Evolutionary conservation across 2,329 filamentous ascomycete genomes (phyloP).

Genomic region (Leptosphaerulina australis): DNA sequence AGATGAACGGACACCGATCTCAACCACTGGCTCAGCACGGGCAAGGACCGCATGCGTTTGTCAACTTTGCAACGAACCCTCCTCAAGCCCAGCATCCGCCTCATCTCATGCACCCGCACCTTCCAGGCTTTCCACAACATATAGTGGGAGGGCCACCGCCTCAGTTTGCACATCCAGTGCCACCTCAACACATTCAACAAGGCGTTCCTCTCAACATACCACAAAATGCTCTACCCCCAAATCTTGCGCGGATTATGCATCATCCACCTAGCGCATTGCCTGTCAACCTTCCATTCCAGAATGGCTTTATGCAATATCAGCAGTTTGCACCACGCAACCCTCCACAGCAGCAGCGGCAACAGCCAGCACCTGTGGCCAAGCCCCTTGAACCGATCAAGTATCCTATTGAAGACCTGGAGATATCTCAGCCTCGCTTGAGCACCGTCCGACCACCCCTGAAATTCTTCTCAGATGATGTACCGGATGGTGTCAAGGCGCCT

Average conservation of each 20-base stretch:
- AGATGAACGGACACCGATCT: conserved; percentile 29
- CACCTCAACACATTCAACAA: conserved; percentile 8
- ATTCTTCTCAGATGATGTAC: conserved; percentile 71
- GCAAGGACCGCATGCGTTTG: conserved; percentile 51
- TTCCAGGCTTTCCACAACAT: conserved; percentile 6
- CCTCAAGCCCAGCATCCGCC: conserved; percentile 52
- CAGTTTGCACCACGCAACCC: conserved; percentile 31
- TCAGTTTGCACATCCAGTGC: conserved; percentile 10
- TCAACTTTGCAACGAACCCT: conserved; percentile 58
- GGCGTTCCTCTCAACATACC: conserved; percentile 12
- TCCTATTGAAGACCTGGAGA: conserved; percentile 90
- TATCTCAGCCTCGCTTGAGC: conserved; percentile 69
- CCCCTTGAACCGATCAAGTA: conserved; percentile 75
- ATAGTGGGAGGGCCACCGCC: conserved; percentile 9
- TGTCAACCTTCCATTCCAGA: conserved; percentile 17
- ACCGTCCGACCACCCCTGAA: conserved; percentile 75
- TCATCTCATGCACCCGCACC: conserved; percentile 19
- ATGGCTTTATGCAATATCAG: conserved; percentile 20
- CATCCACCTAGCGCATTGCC: conserved; percentile 15
- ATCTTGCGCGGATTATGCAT: conserved; percentile 27
- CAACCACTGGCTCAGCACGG: conserved; percentile 19
- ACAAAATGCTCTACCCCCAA: conserved; percentile 25
- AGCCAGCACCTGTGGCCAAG: conserved; percentile 59
- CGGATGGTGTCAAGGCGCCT: conserved; percentile 46
- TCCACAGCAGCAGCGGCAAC: conserved; percentile 51